Base-by-base conservation (phyloP, 2,329 filamentous ascomycete species). In the Aureobasidium leucospermi region DNA sequence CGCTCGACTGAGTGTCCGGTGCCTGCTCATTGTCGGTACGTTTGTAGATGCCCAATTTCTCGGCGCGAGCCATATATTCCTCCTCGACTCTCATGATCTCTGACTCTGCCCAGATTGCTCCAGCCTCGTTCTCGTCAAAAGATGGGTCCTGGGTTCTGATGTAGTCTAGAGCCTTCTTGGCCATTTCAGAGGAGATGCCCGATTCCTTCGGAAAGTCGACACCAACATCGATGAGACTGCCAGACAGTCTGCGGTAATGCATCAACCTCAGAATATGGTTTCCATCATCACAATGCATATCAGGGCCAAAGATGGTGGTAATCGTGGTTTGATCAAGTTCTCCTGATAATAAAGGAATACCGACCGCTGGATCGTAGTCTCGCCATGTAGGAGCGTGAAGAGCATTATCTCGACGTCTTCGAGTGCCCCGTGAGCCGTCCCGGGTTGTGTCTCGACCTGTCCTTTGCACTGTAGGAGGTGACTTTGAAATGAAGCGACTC, bases 191-290 rank as follows among this genome's bases (percentile, higher is more conserved):
- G 1, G 63, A 63, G 7, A 73, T 65, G 4, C 62, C 63, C 19
- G 63, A 66, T 15, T 62, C 57, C 4, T 43, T 47, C 1, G 70
- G 67, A 47, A 73, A 73, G 13, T 67, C 64, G 32, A 73, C 28
- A 8, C 71, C 70, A 9, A 65, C 58, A 57, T 74, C 71, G 15
- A 73, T 72, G 42, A 74, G 62, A n/a, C 69, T 67, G 2, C 72
- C 72, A 6, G 70, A 72, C 53, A 68, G 60, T 34, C 72, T 64
- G 38, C 72, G 65, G 65, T 70, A 73, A 56, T 74, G 65, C 65
- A 74, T 66, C 4, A 73, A 66, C 15, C 65, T 67, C n/a, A 74
- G 59, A 9, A 73, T 67, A 46, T 71, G 71, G 49, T 73, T 73
- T 43, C 70, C 71, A 3, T 62, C 67, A 6, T 72, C 70, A 49